Evolutionary conservation across 208 protist species (phyloP).

Genomic region (Novymonas esmeraldas): DNA sequence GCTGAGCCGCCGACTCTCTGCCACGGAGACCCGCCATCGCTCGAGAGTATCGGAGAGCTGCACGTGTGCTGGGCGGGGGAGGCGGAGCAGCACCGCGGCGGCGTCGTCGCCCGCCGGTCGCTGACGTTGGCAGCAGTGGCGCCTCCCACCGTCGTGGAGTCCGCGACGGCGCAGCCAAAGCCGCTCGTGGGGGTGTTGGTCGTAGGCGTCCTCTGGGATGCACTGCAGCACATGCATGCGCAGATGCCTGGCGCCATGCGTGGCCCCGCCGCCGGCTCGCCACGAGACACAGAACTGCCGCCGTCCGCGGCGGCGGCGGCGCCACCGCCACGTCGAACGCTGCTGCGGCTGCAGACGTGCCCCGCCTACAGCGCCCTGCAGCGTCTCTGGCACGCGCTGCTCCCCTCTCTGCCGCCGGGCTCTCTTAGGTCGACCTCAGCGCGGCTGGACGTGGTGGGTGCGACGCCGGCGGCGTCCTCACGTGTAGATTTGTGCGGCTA

Average conservation of each 20-base stretch:
- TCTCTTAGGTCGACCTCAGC: too few relatives aligned
- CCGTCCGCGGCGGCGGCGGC: neutral
- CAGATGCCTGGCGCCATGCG: neutral
- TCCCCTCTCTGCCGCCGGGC: neutral
- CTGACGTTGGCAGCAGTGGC: too few relatives aligned
- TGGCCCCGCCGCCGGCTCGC: neutral
- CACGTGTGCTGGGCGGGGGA: conserved; percentile 15
- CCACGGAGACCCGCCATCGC: neutral
- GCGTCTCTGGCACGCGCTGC: conserved; percentile 18
- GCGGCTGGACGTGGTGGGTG: conserved; percentile 18
- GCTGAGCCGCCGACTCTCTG: too few relatives aligned
- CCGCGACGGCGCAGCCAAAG: neutral
- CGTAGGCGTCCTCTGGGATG: conserved; percentile 18
- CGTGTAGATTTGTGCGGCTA: conserved; percentile 21
- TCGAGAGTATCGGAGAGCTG: conserved; percentile 5
- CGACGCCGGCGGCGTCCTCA: neutral
- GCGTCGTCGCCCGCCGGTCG: too few relatives aligned
- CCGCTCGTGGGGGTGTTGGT: conserved; percentile 9
- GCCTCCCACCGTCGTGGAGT: neutral
- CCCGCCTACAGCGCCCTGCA: conserved; percentile 24
- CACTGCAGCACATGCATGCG: conserved; percentile 10
- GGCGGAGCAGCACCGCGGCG: neutral
- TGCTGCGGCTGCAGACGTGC: conserved; percentile 12
- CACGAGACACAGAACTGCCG: too few relatives aligned
- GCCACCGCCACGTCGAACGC: conserved; percentile 7